Percentiles rank a stretch among this genome's conserved stretches.
phyloP scores from a whole-genome alignment of 2,329 filamentous ascomycete species.

The Aspergillus transmontanensis region DNA sequence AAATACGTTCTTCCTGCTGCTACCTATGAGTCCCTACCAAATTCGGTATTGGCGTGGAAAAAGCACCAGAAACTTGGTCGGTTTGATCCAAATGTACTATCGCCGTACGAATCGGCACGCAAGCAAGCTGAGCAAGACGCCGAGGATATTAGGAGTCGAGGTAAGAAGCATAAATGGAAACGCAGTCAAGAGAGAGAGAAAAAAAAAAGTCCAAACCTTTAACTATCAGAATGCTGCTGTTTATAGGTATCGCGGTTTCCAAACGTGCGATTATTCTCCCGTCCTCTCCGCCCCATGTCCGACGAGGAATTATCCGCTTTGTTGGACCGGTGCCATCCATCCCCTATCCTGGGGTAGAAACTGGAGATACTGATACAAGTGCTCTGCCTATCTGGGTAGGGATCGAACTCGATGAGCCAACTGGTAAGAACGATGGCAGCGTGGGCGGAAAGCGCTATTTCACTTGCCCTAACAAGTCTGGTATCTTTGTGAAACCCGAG shows the following conservation, averaged over 20 bases:
- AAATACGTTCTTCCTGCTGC: constrained; percentile 88
- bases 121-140: constrained; percentile 62
- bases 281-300: constrained; percentile 45
- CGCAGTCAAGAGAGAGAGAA: background rate
- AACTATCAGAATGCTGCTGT: background rate
- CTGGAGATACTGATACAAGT: constrained; percentile 21
- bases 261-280: constrained; percentile 49
- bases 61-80: constrained; percentile 92
- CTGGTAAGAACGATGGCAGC: constrained; percentile 65
- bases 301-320: constrained; percentile 47
- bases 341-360: constrained; percentile 36
- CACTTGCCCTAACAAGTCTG: constrained; percentile 54
- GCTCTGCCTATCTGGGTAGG: constrained; percentile 56
- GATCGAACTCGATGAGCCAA: constrained; percentile 64
- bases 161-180: constrained; percentile 44
- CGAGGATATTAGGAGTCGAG: constrained; percentile 67
- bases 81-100: constrained; percentile 83
- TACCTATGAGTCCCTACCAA: constrained; percentile 81
- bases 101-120: constrained; percentile 71
- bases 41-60: constrained; percentile 95
- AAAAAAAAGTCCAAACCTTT: background rate
- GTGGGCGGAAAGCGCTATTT: constrained; percentile 58
- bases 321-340: constrained; percentile 45
- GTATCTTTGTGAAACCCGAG: constrained; percentile 65
- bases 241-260: constrained; percentile 44